These are phyloP conservation scores for Elsinoe batatas DNA, from an alignment of 2,329 filamentous ascomycete species.

Conservation along the genomic window DNA sequence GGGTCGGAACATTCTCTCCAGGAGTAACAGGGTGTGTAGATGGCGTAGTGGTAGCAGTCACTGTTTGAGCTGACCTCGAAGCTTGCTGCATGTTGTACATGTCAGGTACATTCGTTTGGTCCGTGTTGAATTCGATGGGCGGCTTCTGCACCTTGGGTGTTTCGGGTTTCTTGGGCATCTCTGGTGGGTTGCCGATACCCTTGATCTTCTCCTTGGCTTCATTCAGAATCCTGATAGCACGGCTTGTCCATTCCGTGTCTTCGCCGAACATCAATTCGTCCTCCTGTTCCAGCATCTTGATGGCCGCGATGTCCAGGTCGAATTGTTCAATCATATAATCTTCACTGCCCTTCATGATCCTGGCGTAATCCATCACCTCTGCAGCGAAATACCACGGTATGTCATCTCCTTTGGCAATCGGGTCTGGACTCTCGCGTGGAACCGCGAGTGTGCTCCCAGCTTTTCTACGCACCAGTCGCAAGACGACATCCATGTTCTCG, in stretches of 20 bases:
- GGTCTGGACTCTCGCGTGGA: constrained; percentile 69
- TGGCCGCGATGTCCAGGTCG: constrained; percentile 64
- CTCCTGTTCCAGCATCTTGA: constrained; percentile 69
- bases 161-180: constrained; percentile 40
- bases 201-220: constrained; percentile 66
- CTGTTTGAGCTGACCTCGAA: constrained; percentile 35
- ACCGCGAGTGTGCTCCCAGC: constrained; percentile 77
- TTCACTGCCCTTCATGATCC: constrained; percentile 87
- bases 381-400: constrained; percentile 93
- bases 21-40: background rate
- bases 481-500: constrained; percentile 79
- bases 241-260: constrained; percentile 84
- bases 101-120: constrained; percentile 38
- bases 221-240: constrained; percentile 64
- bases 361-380: constrained; percentile 87
- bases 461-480: constrained; percentile 74
- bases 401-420: constrained; percentile 58
- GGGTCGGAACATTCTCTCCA: background rate
- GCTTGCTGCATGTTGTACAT: constrained; percentile 44
- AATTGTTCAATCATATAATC: constrained; percentile 79
- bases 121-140: constrained; percentile 41
- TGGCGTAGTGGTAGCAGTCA: constrained; percentile 14
- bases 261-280: constrained; percentile 89
- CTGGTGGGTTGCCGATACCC: constrained; percentile 57
- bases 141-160: constrained; percentile 36